These are phyloP conservation scores for Nemania bipapillata DNA, from an alignment of 2,329 filamentous ascomycete genomes.

Conservation along the genomic window DNA sequence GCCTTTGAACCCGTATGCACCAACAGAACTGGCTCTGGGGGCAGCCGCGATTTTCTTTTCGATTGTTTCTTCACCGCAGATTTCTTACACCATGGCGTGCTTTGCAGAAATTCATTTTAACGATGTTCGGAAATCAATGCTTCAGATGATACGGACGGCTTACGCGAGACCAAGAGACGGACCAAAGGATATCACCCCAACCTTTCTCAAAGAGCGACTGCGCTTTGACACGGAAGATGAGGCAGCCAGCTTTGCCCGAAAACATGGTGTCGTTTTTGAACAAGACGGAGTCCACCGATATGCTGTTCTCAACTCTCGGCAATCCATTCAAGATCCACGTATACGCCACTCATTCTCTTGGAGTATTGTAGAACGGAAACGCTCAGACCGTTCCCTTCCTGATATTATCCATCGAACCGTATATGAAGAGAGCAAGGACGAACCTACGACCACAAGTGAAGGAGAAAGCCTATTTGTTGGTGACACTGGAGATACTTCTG, in stretches of 20 bases:
- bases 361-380: constrained; percentile 69
- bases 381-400: constrained; percentile 62
- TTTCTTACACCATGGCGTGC: constrained; percentile 76
- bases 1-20: constrained; percentile 63
- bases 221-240: constrained; percentile 75
- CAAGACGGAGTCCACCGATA: constrained; percentile 54
- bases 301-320: constrained; percentile 59
- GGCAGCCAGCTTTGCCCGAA: constrained; percentile 71
- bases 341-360: constrained; percentile 67
- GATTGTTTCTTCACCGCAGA: constrained; percentile 65
- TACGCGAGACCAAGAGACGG: constrained; percentile 67
- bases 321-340: constrained; percentile 60
- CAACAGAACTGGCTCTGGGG: constrained; percentile 61
- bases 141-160: constrained; percentile 65
- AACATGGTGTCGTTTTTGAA: constrained; percentile 66
- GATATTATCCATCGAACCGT: constrained; percentile 67
- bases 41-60: constrained; percentile 67
- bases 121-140: constrained; percentile 66
- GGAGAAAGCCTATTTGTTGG: constrained; percentile 49
- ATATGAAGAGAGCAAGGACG: constrained; percentile 50
- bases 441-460: constrained; percentile 6
- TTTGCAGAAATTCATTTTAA: constrained; percentile 75
- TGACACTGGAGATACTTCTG: constrained; percentile 30
- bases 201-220: constrained; percentile 66
- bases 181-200: constrained; percentile 69